Evolutionary conservation across 2,329 filamentous ascomycete genomes (phyloP).

Genomic region (Diplodia seriata): DNA sequence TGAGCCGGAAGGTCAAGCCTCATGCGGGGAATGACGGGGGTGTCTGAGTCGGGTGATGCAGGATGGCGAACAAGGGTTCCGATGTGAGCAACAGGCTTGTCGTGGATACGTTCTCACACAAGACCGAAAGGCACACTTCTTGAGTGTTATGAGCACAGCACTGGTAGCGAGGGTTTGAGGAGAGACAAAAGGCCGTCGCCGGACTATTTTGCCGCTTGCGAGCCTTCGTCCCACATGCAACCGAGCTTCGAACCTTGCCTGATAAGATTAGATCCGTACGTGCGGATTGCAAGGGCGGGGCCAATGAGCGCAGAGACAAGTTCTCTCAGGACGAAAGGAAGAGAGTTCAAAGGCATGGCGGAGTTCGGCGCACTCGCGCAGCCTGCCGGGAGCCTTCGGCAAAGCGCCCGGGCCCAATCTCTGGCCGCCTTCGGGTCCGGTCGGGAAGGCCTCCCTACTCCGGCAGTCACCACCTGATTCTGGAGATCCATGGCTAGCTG

Average conservation of each 20-base stretch:
- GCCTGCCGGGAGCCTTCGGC: constrained; percentile 11
- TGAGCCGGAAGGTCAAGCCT: constrained; percentile 9
- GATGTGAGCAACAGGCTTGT: constrained; percentile 14
- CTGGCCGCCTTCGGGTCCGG: constrained; percentile 4
- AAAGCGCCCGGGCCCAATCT: constrained; percentile 3
- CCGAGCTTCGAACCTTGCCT: constrained; percentile 12
- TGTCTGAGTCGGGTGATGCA: constrained; percentile 9
- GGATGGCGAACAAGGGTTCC: constrained; percentile 9
- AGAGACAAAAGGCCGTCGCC: neutral
- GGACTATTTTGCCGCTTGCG: constrained; percentile 20
- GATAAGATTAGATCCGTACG: constrained; percentile 33
- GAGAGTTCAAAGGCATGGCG: neutral
- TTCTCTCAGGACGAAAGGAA: constrained; percentile 1
- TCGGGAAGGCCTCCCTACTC: neutral
- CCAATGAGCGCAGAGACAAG: neutral
- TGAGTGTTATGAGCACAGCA: constrained; percentile 6
- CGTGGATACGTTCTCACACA: constrained; percentile 5
- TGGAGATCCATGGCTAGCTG: neutral
- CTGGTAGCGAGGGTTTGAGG: neutral
- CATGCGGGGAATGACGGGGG: constrained; percentile 32
- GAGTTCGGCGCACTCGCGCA: neutral
- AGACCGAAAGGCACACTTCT: constrained; percentile 3
- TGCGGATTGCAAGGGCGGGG: neutral
- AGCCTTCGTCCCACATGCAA: constrained; percentile 13
- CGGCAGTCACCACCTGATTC: neutral